Evolutionary conservation across 1,284 basidiomycete genomes (phyloP).

Genomic region (Boletus sp.): DNA sequence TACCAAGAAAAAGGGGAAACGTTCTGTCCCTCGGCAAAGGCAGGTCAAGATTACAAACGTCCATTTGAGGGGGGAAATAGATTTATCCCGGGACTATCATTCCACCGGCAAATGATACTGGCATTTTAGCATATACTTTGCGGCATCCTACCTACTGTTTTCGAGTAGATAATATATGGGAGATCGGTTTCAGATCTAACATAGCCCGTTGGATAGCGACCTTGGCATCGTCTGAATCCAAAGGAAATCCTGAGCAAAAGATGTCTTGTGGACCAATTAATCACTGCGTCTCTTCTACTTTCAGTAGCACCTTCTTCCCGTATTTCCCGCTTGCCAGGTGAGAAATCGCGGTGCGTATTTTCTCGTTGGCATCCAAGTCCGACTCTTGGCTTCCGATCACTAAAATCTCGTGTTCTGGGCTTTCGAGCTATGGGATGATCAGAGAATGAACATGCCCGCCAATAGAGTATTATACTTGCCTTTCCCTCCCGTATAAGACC

Average conservation of each 20-base stretch:
- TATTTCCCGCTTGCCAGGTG: slow-evolving; percentile 53
- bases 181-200: background rate
- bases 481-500: slow-evolving; percentile 52
- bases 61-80: slow-evolving; percentile 81
- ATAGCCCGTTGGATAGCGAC: background rate
- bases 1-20: slow-evolving; percentile 80
- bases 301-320: slow-evolving; percentile 72
- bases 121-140: background rate
- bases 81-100: slow-evolving; percentile 72
- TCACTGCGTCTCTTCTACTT: slow-evolving; percentile 41
- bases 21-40: slow-evolving; percentile 70
- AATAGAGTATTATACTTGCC: slow-evolving; percentile 37
- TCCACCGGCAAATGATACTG: slow-evolving; percentile 24
- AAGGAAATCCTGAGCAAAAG: background rate
- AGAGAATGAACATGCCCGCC: slow-evolving; percentile 1
- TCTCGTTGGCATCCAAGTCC: slow-evolving; percentile 52
- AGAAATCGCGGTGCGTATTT: slow-evolving; percentile 48
- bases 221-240: background rate
- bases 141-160: background rate
- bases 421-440: slow-evolving; percentile 48
- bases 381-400: slow-evolving; percentile 46
- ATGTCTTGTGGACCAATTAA: background rate
- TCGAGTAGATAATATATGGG: background rate
- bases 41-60: slow-evolving; percentile 84
- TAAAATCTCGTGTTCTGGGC: slow-evolving; percentile 67